A percentile compares a stretch with the other conserved stretches of the same genome.
phyloP scores from a whole-genome alignment of 164 flowering plant species.

The Dillenia suffruticosa region DNA sequence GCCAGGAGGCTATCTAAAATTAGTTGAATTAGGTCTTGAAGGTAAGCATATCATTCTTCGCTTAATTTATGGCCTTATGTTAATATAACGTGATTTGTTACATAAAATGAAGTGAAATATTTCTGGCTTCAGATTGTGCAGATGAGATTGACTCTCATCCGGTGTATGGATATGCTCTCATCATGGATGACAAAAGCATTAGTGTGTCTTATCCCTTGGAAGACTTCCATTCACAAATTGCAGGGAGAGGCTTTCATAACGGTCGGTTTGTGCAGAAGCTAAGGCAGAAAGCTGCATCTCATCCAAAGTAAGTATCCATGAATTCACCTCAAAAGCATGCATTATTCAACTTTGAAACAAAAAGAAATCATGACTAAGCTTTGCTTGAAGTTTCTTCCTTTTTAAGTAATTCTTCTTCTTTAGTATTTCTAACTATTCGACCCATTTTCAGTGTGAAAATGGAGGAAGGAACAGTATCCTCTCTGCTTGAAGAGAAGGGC shows the following conservation, averaged over 20 bases:
- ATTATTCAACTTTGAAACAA: too few relatives aligned
- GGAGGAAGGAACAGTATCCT: constrained; percentile 79
- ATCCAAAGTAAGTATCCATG: too few relatives aligned
- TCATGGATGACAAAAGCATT: constrained; percentile 76
- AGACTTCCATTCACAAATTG: constrained; percentile 71
- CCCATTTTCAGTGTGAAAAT: constrained; percentile 43
- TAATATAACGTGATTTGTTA: too few relatives aligned
- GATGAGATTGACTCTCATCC: constrained; percentile 4
- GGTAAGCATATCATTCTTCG: constrained; percentile 15
- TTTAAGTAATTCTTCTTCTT: not conserved
- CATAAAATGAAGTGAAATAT: too few relatives aligned
- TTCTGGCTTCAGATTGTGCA: too few relatives aligned
- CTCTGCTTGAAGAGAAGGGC: constrained; percentile 77
- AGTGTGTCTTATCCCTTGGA: constrained; percentile 80
- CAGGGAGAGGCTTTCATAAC: constrained; percentile 96
- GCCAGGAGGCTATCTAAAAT: constrained; percentile 52
- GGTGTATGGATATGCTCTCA: constrained; percentile 87
- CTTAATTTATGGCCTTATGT: too few relatives aligned
- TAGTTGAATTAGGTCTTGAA: constrained; percentile 46
- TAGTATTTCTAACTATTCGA: too few relatives aligned
- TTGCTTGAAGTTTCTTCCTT: not conserved
- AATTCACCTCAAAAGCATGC: too few relatives aligned
- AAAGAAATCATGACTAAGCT: too few relatives aligned
- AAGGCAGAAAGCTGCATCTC: constrained; percentile 57
- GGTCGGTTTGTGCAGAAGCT: constrained; percentile 89